phyloP scores from a whole-genome alignment of 2,329 filamentous ascomycete genomes.

The Xylariaceae sp. region DNA sequence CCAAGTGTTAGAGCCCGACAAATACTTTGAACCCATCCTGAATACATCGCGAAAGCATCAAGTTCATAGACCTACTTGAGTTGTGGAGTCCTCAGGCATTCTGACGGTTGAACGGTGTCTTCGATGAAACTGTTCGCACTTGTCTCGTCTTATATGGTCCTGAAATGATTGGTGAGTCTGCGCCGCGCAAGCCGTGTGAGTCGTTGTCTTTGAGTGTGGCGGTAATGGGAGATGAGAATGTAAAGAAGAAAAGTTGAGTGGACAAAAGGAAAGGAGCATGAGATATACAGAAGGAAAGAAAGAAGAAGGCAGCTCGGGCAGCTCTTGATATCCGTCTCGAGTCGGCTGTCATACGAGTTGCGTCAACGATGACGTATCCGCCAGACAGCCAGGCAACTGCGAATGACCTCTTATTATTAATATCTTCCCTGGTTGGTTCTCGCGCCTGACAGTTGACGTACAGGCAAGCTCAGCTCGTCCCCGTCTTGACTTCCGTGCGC shows the following conservation, averaged over 20 bases:
- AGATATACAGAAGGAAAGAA: neutral
- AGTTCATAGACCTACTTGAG: slow-evolving; percentile 23
- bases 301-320: neutral
- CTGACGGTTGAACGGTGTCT: slow-evolving; percentile 11
- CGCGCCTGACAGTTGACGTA: no score
- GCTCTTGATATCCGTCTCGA: neutral
- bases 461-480: no score
- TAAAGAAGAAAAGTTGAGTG: neutral
- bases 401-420: no score
- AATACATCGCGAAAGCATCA: neutral
- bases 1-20: neutral
- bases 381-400: neutral
- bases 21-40: neutral
- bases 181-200: neutral
- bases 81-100: slow-evolving; percentile 26
- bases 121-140: neutral
- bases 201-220: neutral
- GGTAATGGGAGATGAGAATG: neutral
- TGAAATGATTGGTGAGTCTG: no score
- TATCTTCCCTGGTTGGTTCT: no score
- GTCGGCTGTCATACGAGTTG: slow-evolving; percentile 21
- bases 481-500: neutral
- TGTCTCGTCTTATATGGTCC: neutral
- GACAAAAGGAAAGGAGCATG: neutral
- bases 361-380: slow-evolving; percentile 30